Percentiles rank a stretch among this genome's conserved stretches.
These are phyloP conservation scores for Hypoxylon trugodes DNA, from an alignment of 495 filamentous ascomycete genomes.

Conservation along the genomic window DNA sequence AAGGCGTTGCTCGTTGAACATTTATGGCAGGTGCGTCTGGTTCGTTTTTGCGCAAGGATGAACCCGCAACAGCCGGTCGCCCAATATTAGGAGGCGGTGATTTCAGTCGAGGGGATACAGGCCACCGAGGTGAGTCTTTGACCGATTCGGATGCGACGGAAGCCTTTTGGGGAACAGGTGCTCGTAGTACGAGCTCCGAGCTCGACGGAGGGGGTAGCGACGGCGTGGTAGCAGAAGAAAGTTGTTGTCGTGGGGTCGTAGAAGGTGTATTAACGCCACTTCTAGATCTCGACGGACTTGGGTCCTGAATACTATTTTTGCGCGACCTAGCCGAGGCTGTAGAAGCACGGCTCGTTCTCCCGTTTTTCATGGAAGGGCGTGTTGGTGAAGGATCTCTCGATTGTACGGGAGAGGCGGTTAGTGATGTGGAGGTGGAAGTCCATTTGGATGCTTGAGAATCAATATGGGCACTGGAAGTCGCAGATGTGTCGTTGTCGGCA, in stretches of 20 bases:
- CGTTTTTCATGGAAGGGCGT: slow-evolving; percentile 44
- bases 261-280: slow-evolving; percentile 64
- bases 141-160: slow-evolving; percentile 60
- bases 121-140: slow-evolving; percentile 68
- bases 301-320: slow-evolving; percentile 73
- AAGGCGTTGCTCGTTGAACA: slow-evolving; percentile 61
- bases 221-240: slow-evolving; percentile 70
- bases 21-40: slow-evolving; percentile 61
- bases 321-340: slow-evolving; percentile 60
- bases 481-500: slow-evolving; percentile 41
- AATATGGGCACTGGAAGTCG: slow-evolving; percentile 41
- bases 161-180: slow-evolving; percentile 68
- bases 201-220: slow-evolving; percentile 61
- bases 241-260: slow-evolving; percentile 66
- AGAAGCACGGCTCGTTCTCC: slow-evolving; percentile 35
- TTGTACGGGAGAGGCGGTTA: slow-evolving; percentile 55
- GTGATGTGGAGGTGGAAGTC: slow-evolving; percentile 58
- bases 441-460: slow-evolving; percentile 48
- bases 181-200: slow-evolving; percentile 65
- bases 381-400: slow-evolving; percentile 63
- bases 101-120: slow-evolving; percentile 69
- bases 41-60: slow-evolving; percentile 56
- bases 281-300: slow-evolving; percentile 69
- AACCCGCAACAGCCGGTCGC: slow-evolving; percentile 46
- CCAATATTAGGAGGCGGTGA: slow-evolving; percentile 70